A percentile compares a stretch with the other conserved stretches of the same genome.
Conservation (phyloP, 441 rosid genomes). For the Syzygium syzygioides region DNA sequence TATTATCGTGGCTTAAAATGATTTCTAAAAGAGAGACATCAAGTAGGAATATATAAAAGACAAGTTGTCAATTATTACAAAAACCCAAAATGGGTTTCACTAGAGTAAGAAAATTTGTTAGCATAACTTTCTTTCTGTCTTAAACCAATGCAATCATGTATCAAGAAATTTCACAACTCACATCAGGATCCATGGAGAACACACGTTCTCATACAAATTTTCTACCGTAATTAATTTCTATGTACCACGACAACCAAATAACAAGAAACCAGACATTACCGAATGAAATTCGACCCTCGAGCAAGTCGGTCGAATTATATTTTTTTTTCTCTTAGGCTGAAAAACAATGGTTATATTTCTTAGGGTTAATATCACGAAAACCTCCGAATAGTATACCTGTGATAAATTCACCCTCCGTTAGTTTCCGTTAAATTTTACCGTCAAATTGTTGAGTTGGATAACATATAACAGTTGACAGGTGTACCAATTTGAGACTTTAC, state of each 20-base stretch:
- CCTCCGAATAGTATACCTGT: no score
- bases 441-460: no score
- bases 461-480: no score
- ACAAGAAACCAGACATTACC: neutral
- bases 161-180: neutral
- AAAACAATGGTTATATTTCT: no score
- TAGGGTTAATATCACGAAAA: no score
- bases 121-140: neutral
- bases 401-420: no score
- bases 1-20: neutral
- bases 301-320: rapidly evolving
- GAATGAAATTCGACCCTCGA: neutral
- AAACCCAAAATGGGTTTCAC: neutral
- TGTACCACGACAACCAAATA: neutral
- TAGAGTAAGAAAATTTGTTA: neutral
- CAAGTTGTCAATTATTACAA: no score
- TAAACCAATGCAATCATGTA: neutral
- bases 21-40: no score
- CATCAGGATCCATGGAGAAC: neutral
- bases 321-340: no score
- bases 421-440: no score
- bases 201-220: neutral
- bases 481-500: no score
- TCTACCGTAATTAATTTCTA: neutral
- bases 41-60: no score